A percentile compares a stretch with the other conserved stretches of the same genome.
phyloP scores from a whole-genome alignment of 2,329 filamentous ascomycete genomes.

The Aspergillus sp. region DNA sequence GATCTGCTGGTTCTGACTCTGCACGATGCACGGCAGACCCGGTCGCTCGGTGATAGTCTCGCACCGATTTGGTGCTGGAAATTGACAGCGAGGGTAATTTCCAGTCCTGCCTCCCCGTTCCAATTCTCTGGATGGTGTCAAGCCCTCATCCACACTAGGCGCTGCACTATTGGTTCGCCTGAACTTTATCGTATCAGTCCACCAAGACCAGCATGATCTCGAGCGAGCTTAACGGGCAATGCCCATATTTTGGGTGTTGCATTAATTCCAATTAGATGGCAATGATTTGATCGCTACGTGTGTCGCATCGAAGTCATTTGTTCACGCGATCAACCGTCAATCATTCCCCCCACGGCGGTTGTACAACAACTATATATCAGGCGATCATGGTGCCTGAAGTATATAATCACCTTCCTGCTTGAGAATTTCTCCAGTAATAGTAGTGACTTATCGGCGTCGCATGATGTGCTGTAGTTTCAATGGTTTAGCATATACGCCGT shows the following conservation, averaged over 20 bases:
- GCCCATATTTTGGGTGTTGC: not conserved
- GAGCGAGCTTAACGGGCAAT: not conserved
- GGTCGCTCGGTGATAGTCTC: not conserved
- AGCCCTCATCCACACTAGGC: conserved; percentile 5
- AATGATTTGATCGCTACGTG: not conserved
- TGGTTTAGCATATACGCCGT: not conserved
- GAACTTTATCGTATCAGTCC: conserved; percentile 6
- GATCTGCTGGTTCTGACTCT: conserved; percentile 1
- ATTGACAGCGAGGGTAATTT: not conserved
- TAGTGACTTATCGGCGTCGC: conserved; percentile 11
- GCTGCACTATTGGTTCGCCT: conserved; percentile 8
- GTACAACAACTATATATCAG: not conserved
- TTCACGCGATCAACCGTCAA: not conserved
- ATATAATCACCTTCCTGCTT: conserved; percentile 14
- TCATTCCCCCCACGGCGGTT: not conserved
- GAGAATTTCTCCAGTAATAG: not conserved
- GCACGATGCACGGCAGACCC: not conserved
- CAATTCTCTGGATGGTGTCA: not conserved
- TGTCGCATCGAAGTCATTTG: not conserved
- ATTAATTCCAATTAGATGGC: not conserved
- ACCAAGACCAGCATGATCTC: not conserved
- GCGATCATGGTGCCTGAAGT: conserved; percentile 10
- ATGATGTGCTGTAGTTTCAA: conserved; percentile 12
- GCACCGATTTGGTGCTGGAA: not conserved
- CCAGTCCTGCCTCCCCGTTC: not conserved